A percentile compares a stretch with the other conserved stretches of the same genome.
Evolutionary conservation across 73 alveolate genomes (phyloP).

Genomic region (Paramecium sonneborni): DNA sequence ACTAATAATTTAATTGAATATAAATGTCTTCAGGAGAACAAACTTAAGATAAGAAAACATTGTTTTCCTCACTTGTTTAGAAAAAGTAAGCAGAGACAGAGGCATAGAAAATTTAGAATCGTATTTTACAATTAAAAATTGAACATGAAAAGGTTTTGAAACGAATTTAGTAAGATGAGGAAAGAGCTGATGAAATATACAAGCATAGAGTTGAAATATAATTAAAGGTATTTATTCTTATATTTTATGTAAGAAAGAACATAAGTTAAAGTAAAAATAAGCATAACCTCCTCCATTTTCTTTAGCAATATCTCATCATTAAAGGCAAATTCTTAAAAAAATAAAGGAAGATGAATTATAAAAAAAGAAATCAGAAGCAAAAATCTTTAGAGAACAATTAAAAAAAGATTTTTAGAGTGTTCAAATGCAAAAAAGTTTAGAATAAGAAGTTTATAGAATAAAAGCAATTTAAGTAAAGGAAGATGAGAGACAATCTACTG

Average conservation of each 20-base stretch:
- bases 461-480: background rate
- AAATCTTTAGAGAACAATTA: background rate
- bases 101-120: background rate
- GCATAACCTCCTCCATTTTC: conserved; percentile 3
- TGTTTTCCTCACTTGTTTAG: background rate
- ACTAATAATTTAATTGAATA: too few species aligned
- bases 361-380: background rate
- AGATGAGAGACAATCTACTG: background rate
- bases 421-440: background rate
- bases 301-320: background rate
- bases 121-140: background rate
- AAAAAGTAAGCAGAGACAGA: background rate
- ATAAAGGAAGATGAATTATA: background rate
- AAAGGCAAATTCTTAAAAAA: background rate
- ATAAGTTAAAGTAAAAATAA: background rate
- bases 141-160: background rate
- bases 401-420: background rate
- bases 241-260: background rate
- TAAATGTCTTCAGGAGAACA: background rate
- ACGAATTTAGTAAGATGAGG: background rate
- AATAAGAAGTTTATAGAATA: background rate
- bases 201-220: background rate
- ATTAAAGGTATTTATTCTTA: background rate
- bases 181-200: background rate
- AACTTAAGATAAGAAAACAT: background rate